Base-by-base conservation (phyloP, 768 basidiomycete species). In the Lyophyllum shimeji region DNA sequence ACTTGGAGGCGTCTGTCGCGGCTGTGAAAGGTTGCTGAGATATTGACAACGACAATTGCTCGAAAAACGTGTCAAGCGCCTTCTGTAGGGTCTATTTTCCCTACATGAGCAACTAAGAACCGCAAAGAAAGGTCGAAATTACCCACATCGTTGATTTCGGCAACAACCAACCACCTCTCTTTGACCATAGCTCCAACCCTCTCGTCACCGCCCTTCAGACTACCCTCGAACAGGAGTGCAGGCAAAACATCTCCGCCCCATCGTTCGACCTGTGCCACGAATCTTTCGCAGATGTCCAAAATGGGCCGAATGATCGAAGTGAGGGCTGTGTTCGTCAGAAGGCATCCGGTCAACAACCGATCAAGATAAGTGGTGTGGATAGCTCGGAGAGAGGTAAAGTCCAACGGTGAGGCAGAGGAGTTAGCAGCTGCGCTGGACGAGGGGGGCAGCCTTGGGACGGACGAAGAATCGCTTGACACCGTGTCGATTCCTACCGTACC, bases 191-290 rank as follows among this genome's bases (percentile, higher is more conserved):
- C 76, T 13, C 93, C 93, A 6, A 91, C 83, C 60, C 78, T 77
- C 52, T 82, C 82, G 20, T 76, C 76, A 5, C 74, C 81, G 6
- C 82, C 79, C 25, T 76, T 77, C 48, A 93, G 64, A 65, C 88
- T 91, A 13, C 90, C 91, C 66, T 94, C 93, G 59, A 85, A 87
- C 39, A 95, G 69, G 45, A 95, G 75, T 0, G 87, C 90, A 12
- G 94, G 94, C 2, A 95, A 74, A 8, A 95, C 84, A 65, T 95
- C 92, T 0, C 93, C 93, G 12, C 92, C 93, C 94, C 94, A 97
- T 50, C 93, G 75, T 69, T 95, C 94, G 0, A 95, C 83, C 59
- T 93, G 85, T 7, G 84, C 92, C n/a, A 87, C 88, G 65, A 96
- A 92, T 8, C 85, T 80, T 65, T 92, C 93, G 67, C 93, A 95